Percentiles rank a stretch among this genome's conserved stretches.
phyloP scores from a whole-genome alignment of 768 basidiomycete genomes.

The Phaffia tasmanica region DNA sequence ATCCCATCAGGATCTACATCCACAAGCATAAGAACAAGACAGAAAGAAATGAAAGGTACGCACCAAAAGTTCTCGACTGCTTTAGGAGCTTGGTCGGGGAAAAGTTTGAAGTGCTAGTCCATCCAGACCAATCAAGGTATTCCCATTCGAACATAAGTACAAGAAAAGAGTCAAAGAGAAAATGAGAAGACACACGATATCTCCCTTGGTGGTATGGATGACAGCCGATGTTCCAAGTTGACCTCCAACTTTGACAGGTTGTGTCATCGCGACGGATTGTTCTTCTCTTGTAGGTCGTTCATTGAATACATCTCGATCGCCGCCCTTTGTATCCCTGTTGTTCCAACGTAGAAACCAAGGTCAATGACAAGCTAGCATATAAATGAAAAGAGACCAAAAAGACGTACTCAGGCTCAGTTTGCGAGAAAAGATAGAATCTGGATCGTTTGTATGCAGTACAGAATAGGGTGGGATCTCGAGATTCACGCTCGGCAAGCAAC shows the following conservation, averaged over 20 bases:
- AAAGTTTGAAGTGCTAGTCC: constrained; percentile 40
- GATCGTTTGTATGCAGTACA: constrained; percentile 86
- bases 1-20: too few species aligned
- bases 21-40: too few species aligned
- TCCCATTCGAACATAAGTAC: too few species aligned
- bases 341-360: constrained; percentile 3
- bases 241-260: constrained; percentile 36
- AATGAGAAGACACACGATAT: constrained; percentile 46
- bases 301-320: constrained; percentile 93
- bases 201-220: constrained; percentile 90
- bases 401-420: constrained; percentile 75
- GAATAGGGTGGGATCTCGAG: constrained; percentile 80
- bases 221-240: constrained; percentile 62
- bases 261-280: constrained; percentile 58
- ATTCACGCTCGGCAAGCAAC: constrained; percentile 70
- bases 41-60: constrained; percentile 32
- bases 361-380: not conserved
- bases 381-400: not conserved
- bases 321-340: constrained; percentile 64
- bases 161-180: not conserved
- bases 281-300: constrained; percentile 95
- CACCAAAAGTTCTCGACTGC: constrained; percentile 86
- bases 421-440: constrained; percentile 90
- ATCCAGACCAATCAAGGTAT: not conserved
- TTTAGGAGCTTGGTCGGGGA: constrained; percentile 85